These are phyloP conservation scores for Chalciporus sp. DNA, from an alignment of 1,284 basidiomycete genomes.

Conservation along the genomic window DNA sequence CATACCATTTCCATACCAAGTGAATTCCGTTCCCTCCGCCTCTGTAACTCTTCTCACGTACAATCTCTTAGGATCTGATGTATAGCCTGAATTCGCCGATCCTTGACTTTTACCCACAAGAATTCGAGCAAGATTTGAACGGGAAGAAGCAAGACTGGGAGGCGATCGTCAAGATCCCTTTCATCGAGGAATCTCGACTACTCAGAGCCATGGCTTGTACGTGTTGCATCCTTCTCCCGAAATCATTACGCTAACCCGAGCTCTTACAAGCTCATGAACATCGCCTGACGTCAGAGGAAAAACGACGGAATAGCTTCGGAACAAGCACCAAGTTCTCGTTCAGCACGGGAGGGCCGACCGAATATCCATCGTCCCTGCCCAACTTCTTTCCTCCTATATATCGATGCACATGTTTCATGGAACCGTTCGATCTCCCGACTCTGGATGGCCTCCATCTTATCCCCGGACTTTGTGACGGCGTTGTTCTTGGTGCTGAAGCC, in stretches of 20 bases:
- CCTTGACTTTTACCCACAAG: constrained; percentile 90
- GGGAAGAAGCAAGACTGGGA: constrained; percentile 99
- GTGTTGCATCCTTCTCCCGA: constrained; percentile 25
- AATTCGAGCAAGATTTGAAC: constrained; percentile 94
- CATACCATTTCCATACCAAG: constrained; percentile 84
- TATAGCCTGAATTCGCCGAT: constrained; percentile 85
- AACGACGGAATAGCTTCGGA: constrained; percentile 76
- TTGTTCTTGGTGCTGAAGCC: constrained; percentile 82
- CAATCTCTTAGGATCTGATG: constrained; percentile 78
- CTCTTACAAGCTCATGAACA: constrained; percentile 65
- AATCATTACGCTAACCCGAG: not conserved
- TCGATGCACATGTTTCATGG: constrained; percentile 79
- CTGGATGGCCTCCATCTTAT: constrained; percentile 87
- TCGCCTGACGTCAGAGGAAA: constrained; percentile 79
- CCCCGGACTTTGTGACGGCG: constrained; percentile 87
- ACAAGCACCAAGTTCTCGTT: constrained; percentile 82
- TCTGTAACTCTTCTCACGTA: constrained; percentile 5
- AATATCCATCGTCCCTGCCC: constrained; percentile 89
- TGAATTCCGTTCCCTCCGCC: constrained; percentile 36
- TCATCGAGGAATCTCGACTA: constrained; percentile 87
- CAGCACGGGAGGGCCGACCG: constrained; percentile 61
- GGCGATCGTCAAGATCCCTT: constrained; percentile 98
- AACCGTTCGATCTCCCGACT: constrained; percentile 85
- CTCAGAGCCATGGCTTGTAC: constrained; percentile 81
- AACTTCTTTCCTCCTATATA: constrained; percentile 94